Conservation (phyloP, 2,329 filamentous ascomycete species). For the Chaetomium strumarium region DNA sequence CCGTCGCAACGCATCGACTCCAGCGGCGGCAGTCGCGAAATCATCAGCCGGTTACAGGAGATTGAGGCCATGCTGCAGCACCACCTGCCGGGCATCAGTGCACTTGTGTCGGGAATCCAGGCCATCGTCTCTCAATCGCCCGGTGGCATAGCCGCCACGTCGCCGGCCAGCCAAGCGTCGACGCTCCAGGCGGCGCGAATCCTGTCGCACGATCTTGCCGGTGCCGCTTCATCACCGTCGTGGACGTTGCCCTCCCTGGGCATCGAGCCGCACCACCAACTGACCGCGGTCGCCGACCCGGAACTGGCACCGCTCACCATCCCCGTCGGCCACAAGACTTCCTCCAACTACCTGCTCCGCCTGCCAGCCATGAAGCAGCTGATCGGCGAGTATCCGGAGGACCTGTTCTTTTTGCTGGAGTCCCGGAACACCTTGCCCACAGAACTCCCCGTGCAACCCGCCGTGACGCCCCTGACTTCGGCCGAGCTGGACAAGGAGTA, state of each 20-base stretch:
- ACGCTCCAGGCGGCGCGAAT: slow-evolving; percentile 5
- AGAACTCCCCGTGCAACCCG: neutral
- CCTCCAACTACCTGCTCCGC: slow-evolving; percentile 7
- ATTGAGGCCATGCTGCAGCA: slow-evolving; percentile 9
- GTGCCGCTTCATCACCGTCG: neutral
- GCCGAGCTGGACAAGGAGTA: neutral
- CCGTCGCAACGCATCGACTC: slow-evolving; percentile 7
- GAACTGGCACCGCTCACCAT: slow-evolving; percentile 6
- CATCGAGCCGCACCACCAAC: neutral
- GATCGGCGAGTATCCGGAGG: slow-evolving; percentile 5
- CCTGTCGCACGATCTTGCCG: slow-evolving; percentile 8
- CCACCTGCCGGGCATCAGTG: slow-evolving; percentile 3
- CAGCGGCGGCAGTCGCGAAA: slow-evolving; percentile 3
- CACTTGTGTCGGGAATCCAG: slow-evolving; percentile 3
- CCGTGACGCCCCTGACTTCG: neutral
- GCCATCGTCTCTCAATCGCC: slow-evolving; percentile 3
- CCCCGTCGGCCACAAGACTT: slow-evolving; percentile 9
- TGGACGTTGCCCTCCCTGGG: neutral
- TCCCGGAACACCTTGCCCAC: slow-evolving; percentile 4
- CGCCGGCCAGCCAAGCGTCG: slow-evolving; percentile 4
- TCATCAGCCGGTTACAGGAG: slow-evolving; percentile 5
- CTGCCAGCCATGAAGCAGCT: slow-evolving; percentile 7
- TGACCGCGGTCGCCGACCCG: neutral
- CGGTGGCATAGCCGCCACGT: neutral
- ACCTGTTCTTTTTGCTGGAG: slow-evolving; percentile 9